phyloP scores from a whole-genome alignment of 371 early-diverging fungal genomes.

The Mucor mucedo region DNA sequence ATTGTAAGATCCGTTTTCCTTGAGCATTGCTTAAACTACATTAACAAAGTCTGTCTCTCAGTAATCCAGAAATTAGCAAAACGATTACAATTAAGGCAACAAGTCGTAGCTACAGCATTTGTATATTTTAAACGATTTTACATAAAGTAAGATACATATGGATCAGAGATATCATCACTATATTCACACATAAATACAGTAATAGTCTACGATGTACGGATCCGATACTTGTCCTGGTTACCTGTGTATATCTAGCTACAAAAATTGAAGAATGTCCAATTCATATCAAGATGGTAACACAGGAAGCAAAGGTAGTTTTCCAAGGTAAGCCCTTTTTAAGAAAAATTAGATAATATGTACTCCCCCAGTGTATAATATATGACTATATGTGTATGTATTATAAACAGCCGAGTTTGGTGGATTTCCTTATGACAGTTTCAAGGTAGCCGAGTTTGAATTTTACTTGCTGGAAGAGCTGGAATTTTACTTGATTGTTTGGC shows the following conservation, averaged over 20 bases:
- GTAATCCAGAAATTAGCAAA: slow-evolving; percentile 84
- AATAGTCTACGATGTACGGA: slow-evolving; percentile 76
- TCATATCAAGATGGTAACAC: slow-evolving; percentile 79
- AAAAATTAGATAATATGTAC: too few species aligned
- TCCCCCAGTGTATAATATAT: too few species aligned
- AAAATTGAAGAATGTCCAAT: slow-evolving; percentile 91
- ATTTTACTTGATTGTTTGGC: slow-evolving; percentile 85
- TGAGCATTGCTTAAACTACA: background rate
- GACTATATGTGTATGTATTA: background rate
- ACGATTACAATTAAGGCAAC: slow-evolving; percentile 75
- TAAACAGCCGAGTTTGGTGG: slow-evolving; percentile 47
- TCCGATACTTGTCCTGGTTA: slow-evolving; percentile 76
- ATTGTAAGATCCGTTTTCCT: slow-evolving; percentile 44
- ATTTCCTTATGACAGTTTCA: slow-evolving; percentile 75
- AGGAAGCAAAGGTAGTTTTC: slow-evolving; percentile 69
- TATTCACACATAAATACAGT: slow-evolving; percentile 38
- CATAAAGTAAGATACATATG: slow-evolving; percentile 63
- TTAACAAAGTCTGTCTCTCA: slow-evolving; percentile 24
- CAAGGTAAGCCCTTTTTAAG: slow-evolving; percentile 47
- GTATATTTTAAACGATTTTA: slow-evolving; percentile 92
- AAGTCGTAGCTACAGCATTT: slow-evolving; percentile 83
- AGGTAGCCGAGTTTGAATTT: slow-evolving; percentile 91
- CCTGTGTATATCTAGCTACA: slow-evolving; percentile 87
- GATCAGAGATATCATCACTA: background rate
- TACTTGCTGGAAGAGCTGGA: slow-evolving; percentile 85